A percentile compares a stretch with the other conserved stretches of the same genome.
Evolutionary conservation across 1,139 yeast genomes (phyloP).

Genomic region (Diutina mesorugosa): DNA sequence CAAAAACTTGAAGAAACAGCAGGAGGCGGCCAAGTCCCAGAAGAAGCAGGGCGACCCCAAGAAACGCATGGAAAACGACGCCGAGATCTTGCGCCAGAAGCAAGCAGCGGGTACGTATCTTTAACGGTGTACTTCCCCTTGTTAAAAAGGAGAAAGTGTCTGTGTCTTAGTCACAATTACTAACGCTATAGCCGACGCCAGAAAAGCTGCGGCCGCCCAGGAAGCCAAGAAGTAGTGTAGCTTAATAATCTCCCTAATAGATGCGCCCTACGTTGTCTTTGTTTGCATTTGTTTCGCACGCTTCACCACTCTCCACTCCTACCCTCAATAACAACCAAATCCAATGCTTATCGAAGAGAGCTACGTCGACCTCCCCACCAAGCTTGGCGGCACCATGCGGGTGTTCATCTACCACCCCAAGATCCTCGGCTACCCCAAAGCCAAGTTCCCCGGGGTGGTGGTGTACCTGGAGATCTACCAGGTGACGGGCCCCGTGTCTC

Average conservation of each 20-base stretch:
- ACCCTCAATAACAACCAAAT: background rate
- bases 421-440: slow-evolving; percentile 59
- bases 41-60: slow-evolving; percentile 75
- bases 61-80: slow-evolving; percentile 77
- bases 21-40: slow-evolving; percentile 43
- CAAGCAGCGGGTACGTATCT: slow-evolving; percentile 62
- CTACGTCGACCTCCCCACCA: slow-evolving; percentile 51
- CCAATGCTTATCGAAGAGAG: slow-evolving; percentile 59
- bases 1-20: slow-evolving; percentile 71
- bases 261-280: background rate
- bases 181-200: slow-evolving; percentile 41
- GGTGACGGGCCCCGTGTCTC: slow-evolving; percentile 65
- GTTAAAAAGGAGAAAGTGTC: no score
- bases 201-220: slow-evolving; percentile 30
- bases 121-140: background rate
- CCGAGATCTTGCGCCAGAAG: slow-evolving; percentile 77
- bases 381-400: slow-evolving; percentile 57
- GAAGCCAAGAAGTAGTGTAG: slow-evolving; percentile 4
- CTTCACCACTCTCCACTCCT: background rate
- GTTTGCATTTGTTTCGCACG: background rate
- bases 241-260: background rate
- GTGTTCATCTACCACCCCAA: slow-evolving; percentile 56
- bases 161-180: slow-evolving; percentile 3
- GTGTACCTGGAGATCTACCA: slow-evolving; percentile 77
- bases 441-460: slow-evolving; percentile 69